Base-by-base conservation (phyloP, 768 basidiomycete genomes). In the Auriculariales sp. region DNA sequence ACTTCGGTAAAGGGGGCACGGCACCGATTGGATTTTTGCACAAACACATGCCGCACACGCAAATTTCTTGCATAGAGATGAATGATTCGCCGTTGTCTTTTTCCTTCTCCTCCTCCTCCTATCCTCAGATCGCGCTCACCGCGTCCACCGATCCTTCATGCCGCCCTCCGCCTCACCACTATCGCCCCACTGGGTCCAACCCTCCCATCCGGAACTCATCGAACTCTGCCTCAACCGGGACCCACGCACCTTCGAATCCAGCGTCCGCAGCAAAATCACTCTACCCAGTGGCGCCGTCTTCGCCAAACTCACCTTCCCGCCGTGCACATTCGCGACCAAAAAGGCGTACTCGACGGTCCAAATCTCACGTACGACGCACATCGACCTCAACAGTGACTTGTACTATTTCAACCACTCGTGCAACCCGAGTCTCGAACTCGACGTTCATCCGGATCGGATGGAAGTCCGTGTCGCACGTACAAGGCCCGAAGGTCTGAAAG, bases 341-440 rank as follows among this genome's bases (percentile, higher is more conserved):
- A 44, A 44, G 22, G 39, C 39, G 10, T 44, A 44, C 22, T 22
- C 19, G 7, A 44, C 19, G 6, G 22, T 44, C 5, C 39, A 44
- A 24, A 19, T 24, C 39, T 22, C 39, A 25, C 19, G 19, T 4
- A 24, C 14, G 14, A 25, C 17, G 39, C 74, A 81, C 57, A 59
- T 77, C 49, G 71, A 76, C 51, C 62, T 80, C 15, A 75, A 79
- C 60, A 75, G 74, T 39, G 79, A 81, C 59, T 63, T 82, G 24
- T 59, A 75, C 2, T 81, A 77, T 59, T 68, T 75, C 52, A 79
- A 80, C 58, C 78, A 79, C 58, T 79, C 76, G 11, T 82, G 80
- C 62, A 70, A 73, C 15, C 79, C 79, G 3, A 79, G 75, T 49
- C 65, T 71, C 46, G 72, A 66, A 1, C 72, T 80, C 57, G 72